These are phyloP conservation scores for Yarrowia yakushimensis DNA, from an alignment of 805 yeast genomes.

Conservation along the genomic window DNA sequence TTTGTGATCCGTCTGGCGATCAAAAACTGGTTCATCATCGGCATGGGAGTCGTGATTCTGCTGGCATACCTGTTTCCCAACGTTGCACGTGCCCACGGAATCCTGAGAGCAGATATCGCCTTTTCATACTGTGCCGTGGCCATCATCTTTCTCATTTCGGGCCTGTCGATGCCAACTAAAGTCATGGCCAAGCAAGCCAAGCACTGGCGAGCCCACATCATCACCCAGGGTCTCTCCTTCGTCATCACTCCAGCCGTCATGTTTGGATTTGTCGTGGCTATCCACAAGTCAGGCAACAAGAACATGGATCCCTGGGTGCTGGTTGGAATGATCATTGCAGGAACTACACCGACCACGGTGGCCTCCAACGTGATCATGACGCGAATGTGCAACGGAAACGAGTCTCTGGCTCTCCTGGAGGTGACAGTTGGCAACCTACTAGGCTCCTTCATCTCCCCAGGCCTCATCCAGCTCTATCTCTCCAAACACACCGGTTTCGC, in stretches of 20 bases:
- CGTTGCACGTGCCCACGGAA: constrained; percentile 80
- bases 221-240: constrained; percentile 65
- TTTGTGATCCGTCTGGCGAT: constrained; percentile 19
- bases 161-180: constrained; percentile 68
- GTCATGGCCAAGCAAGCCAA: constrained; percentile 57
- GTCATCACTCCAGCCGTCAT: constrained; percentile 66
- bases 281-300: constrained; percentile 53
- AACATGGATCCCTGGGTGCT: constrained; percentile 70
- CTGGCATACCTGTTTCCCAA: constrained; percentile 75
- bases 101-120: constrained; percentile 66
- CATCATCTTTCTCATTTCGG: constrained; percentile 75
- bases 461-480: constrained; percentile 68
- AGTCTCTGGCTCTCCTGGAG: constrained; percentile 70
- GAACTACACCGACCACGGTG: constrained; percentile 88
- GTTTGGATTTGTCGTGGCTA: constrained; percentile 68
- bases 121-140: constrained; percentile 91
- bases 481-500: constrained; percentile 51
- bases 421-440: constrained; percentile 79
- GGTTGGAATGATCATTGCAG: constrained; percentile 77
- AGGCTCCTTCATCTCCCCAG: constrained; percentile 88
- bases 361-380: constrained; percentile 93
- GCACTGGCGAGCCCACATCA: constrained; percentile 80
- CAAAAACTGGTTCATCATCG: constrained; percentile 71
- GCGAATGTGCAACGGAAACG: constrained; percentile 77
- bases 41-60: constrained; percentile 67